Evolutionary conservation across 306 rosid species (phyloP), one percentile per base, ranked within the genome.

Genomic region (Cyclanthera cordifolia): DNA sequence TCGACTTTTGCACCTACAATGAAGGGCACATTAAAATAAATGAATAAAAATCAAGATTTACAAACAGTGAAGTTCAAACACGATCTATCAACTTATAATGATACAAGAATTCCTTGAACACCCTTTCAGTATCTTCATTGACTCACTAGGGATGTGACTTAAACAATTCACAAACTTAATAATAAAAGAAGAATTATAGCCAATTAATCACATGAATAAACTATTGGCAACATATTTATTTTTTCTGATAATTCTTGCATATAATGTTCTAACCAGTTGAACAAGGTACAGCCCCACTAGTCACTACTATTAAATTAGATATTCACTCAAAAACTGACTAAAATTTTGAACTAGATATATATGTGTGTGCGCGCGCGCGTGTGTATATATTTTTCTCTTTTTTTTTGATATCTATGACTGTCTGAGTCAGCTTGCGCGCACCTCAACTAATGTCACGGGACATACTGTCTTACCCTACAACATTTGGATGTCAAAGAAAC

Each of bases 1-100:
- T 93, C 37, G 93, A 79, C 77, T 82, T 84, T 50, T 80, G 69
- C 0, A 79, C 88, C 98, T 89, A 70, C 59, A 47, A 25, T 27
- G 45, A 59, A 51, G 32, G 47, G 28, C 34, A 75, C 12, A 63
- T 21, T 17, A 37, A 64, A 28, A 28, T 58, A 73, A 13, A 74
- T 39, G 5, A 53, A 53, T 53, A 28, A 53, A 53, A 43, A 37
- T 32, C 41, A 13, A n/a, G 16, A 20, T 39, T 65, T 11, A 41
- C 51, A n/a, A 39, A 13, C 17, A 63, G 10, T 20, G 16, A 63
- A 60, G 69, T 63, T 9, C 69, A 63, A 21, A 63, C 21, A 9
- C 51, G 32, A 37, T 16, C 34, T 34, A 59, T 34, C 66, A 60
- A 34, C 30, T 19, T 37, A 17, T 60, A 37, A 3, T 11, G 8